Conservation (phyloP, 116 monocot species). For the Phalaenopsis hybrid region DNA sequence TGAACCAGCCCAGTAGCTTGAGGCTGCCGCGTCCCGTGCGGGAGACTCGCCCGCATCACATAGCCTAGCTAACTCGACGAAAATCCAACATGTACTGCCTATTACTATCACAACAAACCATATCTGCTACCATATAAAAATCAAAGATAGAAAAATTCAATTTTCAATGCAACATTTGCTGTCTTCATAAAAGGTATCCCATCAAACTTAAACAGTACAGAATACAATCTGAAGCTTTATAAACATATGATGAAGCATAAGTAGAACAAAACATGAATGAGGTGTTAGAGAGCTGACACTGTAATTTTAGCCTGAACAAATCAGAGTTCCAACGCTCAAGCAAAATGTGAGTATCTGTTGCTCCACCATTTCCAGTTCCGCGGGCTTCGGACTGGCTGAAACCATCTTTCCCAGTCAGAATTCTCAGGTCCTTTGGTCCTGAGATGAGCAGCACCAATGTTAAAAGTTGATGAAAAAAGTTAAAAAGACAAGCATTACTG, state of each 20-base stretch:
- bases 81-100: too few species aligned
- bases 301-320: too few species aligned
- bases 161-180: too few species aligned
- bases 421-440: slow-evolving; percentile 34
- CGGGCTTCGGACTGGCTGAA: slow-evolving; percentile 39
- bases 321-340: neutral
- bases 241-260: neutral
- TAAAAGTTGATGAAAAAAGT: neutral
- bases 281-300: too few species aligned
- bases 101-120: too few species aligned
- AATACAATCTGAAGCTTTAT: neutral
- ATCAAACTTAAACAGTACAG: neutral
- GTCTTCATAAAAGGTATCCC: neutral
- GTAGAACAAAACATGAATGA: neutral
- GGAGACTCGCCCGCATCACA: too few species aligned
- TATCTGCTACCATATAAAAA: too few species aligned
- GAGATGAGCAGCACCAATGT: neutral
- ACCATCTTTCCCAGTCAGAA: slow-evolving; percentile 43
- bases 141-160: too few species aligned
- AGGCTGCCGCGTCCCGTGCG: too few species aligned
- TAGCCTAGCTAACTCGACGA: too few species aligned
- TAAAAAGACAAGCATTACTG: neutral
- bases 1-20: too few species aligned
- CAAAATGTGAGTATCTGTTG: slow-evolving; percentile 22
- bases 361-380: slow-evolving; percentile 38